Conservation (phyloP, 768 basidiomycete genomes). For the Pleurotus ostreatus region DNA sequence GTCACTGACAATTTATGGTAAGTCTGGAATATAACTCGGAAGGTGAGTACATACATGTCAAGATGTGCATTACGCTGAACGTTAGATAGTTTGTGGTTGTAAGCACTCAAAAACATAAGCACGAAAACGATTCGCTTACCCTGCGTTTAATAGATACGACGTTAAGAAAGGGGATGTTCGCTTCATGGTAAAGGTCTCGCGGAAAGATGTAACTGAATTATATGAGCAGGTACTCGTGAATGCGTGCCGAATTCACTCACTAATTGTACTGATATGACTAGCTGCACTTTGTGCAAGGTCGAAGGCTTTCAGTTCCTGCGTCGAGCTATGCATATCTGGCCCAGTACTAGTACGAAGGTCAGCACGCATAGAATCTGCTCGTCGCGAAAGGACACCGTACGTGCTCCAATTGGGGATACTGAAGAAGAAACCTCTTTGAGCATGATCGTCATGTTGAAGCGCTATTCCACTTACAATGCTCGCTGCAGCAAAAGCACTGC, state of each 20-base stretch:
- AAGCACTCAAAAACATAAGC: constrained; percentile 1
- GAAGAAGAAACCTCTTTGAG: neutral
- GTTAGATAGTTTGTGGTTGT: constrained; percentile 6
- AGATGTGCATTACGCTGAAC: constrained; percentile 71
- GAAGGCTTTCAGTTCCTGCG: constrained; percentile 56
- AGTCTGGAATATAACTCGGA: neutral
- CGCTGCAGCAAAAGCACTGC: constrained; percentile 71
- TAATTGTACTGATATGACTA: constrained; percentile 60
- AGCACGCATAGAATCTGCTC: neutral
- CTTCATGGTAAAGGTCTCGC: constrained; percentile 58
- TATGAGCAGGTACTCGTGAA: neutral
- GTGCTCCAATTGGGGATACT: constrained; percentile 75
- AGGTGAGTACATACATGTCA: constrained; percentile 49
- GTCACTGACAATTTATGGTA: constrained; percentile 42
- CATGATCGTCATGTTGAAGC: constrained; percentile 10
- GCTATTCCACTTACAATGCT: constrained; percentile 61
- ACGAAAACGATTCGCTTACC: constrained; percentile 40
- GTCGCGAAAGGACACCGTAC: constrained; percentile 29
- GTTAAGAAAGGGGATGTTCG: constrained; percentile 63
- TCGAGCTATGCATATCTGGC: constrained; percentile 40
- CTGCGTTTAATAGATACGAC: constrained; percentile 66
- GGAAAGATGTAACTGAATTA: constrained; percentile 51
- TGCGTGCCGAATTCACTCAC: constrained; percentile 29
- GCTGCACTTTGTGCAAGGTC: constrained; percentile 76
- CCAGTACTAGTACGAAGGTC: constrained; percentile 30